Conservation (phyloP, 2,329 filamentous ascomycete species). For the Apiospora rasikravindrae region DNA sequence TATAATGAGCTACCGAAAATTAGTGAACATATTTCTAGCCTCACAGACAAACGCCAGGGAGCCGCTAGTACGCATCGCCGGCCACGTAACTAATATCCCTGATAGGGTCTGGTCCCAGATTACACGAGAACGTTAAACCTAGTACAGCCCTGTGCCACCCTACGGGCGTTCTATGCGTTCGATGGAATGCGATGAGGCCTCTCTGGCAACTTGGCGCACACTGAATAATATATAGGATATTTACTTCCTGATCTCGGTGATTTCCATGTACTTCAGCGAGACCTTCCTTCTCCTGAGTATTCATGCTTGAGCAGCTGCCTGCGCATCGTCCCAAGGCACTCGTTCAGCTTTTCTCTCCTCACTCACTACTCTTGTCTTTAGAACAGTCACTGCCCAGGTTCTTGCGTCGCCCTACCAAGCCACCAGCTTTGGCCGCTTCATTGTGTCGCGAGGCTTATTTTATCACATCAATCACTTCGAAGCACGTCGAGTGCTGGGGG, state of each 20-base stretch:
- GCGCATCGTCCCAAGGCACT: too few relatives aligned
- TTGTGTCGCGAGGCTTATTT: fast-evolving
- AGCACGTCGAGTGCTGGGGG: not conserved
- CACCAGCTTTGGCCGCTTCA: not conserved
- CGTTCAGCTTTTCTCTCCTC: too few relatives aligned
- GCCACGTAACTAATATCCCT: not conserved
- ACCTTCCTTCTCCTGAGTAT: not conserved
- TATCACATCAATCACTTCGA: not conserved
- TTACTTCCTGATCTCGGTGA: not conserved
- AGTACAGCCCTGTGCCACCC: not conserved
- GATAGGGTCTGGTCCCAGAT: not conserved
- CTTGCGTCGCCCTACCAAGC: not conserved
- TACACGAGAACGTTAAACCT: not conserved
- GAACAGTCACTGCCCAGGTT: too few relatives aligned
- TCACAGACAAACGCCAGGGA: not conserved
- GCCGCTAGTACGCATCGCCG: not conserved
- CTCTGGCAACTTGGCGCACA: not conserved
- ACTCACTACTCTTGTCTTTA: too few relatives aligned
- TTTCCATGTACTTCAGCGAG: not conserved
- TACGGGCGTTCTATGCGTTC: not conserved
- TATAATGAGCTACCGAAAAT: not conserved
- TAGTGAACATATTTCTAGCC: not conserved
- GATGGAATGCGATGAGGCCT: not conserved
- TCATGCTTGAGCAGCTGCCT: too few relatives aligned
- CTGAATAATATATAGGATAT: not conserved